Percentiles rank a stretch among this genome's conserved stretches.
phyloP scores from a whole-genome alignment of 2,329 filamentous ascomycete species.

The Sordariomycetes sp. region DNA sequence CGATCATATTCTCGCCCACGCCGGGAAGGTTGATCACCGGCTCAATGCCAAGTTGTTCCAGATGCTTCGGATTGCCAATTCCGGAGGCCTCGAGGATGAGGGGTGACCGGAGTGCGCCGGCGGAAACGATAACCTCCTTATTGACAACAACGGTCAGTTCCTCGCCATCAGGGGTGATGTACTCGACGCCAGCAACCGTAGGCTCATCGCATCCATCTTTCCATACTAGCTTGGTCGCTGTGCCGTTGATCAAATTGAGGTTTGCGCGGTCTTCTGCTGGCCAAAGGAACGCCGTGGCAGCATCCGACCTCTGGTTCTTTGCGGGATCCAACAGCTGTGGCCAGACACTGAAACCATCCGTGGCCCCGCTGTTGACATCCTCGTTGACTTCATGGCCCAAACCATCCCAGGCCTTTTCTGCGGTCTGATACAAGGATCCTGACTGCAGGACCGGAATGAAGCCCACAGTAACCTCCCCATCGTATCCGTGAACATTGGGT shows the following conservation, averaged over 20 bases:
- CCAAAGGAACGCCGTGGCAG: slow-evolving; percentile 31
- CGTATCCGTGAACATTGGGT: slow-evolving; percentile 20
- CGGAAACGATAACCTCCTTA: slow-evolving; percentile 37
- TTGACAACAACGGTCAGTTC: slow-evolving; percentile 22
- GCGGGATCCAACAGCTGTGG: slow-evolving; percentile 29
- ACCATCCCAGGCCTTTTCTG: slow-evolving; percentile 20
- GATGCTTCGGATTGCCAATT: slow-evolving; percentile 33
- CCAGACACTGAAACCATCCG: slow-evolving; percentile 25
- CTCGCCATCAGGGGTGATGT: slow-evolving; percentile 15
- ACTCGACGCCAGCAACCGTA: slow-evolving; percentile 24
- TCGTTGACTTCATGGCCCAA: slow-evolving; percentile 21
- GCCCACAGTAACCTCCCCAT: slow-evolving; percentile 25
- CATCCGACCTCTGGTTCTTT: slow-evolving; percentile 26
- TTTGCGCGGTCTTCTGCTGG: slow-evolving; percentile 25
- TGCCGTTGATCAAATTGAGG: slow-evolving; percentile 26
- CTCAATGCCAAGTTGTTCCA: slow-evolving; percentile 30
- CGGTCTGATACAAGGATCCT: slow-evolving; percentile 16
- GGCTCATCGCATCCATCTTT: slow-evolving; percentile 8
- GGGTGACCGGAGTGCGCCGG: slow-evolving; percentile 40
- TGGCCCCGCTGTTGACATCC: slow-evolving; percentile 28
- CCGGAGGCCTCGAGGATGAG: slow-evolving; percentile 44
- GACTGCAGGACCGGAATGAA: slow-evolving; percentile 24
- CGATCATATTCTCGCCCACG: slow-evolving; percentile 43
- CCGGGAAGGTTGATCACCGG: slow-evolving; percentile 34
- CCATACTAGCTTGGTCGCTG: slow-evolving; percentile 21